These are phyloP conservation scores for Comarum palustre DNA, from an alignment of 306 rosid species.

Conservation along the genomic window DNA sequence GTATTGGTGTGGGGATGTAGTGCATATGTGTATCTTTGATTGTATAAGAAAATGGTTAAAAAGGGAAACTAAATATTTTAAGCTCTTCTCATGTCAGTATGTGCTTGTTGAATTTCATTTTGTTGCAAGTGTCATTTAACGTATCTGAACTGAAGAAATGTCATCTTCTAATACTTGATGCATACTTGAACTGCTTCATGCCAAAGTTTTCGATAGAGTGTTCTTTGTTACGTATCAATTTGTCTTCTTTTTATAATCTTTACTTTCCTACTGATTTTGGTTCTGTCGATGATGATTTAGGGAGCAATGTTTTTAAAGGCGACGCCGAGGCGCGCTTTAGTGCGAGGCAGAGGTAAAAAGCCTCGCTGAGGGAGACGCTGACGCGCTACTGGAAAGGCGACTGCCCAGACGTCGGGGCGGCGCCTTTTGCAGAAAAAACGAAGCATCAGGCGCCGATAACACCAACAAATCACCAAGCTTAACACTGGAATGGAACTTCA, in stretches of 20 bases:
- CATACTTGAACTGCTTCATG: background rate
- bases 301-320: no score
- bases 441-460: no score
- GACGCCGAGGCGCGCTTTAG: no score
- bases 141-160: background rate
- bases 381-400: no score
- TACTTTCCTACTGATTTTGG: constrained; percentile 20
- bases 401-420: no score
- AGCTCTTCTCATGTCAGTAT: background rate
- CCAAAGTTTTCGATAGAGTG: background rate
- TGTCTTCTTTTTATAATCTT: constrained; percentile 1
- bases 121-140: background rate
- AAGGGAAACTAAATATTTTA: background rate
- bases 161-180: background rate
- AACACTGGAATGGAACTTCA: no score
- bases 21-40: background rate
- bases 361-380: no score
- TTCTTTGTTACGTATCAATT: background rate
- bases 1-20: background rate
- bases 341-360: no score
- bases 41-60: background rate
- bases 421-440: no score
- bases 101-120: background rate
- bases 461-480: no score
- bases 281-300: constrained; percentile 28